These are phyloP conservation scores for Ceratocystis smalleyi DNA, from an alignment of 2,329 filamentous ascomycete species.

Conservation along the genomic window DNA sequence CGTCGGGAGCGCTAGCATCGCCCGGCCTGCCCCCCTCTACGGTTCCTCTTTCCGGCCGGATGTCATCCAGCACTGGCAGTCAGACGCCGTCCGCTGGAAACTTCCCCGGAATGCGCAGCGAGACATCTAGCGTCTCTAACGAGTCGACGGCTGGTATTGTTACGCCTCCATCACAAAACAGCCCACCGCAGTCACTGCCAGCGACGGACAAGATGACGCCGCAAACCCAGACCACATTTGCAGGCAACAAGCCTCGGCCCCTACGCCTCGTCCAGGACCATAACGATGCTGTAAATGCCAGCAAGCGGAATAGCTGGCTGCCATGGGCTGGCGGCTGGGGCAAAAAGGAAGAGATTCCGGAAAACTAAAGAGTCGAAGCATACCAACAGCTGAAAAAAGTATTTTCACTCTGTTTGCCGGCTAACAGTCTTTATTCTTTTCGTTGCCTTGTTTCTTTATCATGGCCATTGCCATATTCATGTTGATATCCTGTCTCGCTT, in stretches of 20 bases:
- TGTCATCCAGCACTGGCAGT: constrained; percentile 30
- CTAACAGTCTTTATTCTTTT: neutral
- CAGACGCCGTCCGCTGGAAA: constrained; percentile 39
- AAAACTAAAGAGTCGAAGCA: neutral
- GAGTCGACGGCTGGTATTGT: constrained; percentile 40
- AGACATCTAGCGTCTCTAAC: constrained; percentile 49
- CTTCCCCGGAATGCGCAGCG: constrained; percentile 56
- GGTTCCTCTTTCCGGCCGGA: constrained; percentile 33
- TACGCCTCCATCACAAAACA: constrained; percentile 34
- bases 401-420: neutral
- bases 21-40: constrained; percentile 23
- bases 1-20: constrained; percentile 29
- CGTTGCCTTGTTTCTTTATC: neutral
- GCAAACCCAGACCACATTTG: constrained; percentile 45
- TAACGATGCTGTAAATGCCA: constrained; percentile 31
- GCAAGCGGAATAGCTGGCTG: constrained; percentile 51
- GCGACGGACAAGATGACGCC: constrained; percentile 33
- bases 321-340: constrained; percentile 38
- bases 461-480: neutral
- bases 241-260: constrained; percentile 62
- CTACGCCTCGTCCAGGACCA: constrained; percentile 77
- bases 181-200: constrained; percentile 28
- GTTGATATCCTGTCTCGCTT: neutral
- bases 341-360: constrained; percentile 34
- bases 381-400: neutral